Percentiles rank a stretch among this genome's conserved stretches.
phyloP scores from a whole-genome alignment of 2,329 filamentous ascomycete species.

The Botrytis pseudocinerea region DNA sequence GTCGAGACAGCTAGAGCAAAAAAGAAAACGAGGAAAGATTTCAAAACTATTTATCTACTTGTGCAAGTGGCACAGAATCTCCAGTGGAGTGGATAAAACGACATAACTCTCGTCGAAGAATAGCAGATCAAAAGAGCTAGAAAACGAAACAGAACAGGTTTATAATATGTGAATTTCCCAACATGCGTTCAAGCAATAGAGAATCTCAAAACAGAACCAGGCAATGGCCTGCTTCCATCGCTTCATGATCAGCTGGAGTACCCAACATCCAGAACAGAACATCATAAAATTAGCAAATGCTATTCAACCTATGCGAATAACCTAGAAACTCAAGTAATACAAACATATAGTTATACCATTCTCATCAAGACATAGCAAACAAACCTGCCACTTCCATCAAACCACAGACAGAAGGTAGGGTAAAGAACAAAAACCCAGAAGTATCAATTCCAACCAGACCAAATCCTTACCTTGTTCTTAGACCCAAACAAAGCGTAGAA shows the following conservation, averaged over 20 bases:
- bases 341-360: too few relatives aligned
- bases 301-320: too few relatives aligned
- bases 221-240: too few relatives aligned
- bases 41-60: not conserved
- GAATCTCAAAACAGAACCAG: too few relatives aligned
- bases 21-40: not conserved
- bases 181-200: too few relatives aligned
- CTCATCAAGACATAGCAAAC: too few relatives aligned
- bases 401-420: fast-evolving
- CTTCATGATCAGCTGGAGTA: too few relatives aligned
- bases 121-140: fast-evolving
- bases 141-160: not conserved
- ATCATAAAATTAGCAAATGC: too few relatives aligned
- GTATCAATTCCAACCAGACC: not conserved
- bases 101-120: not conserved
- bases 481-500: fast-evolving
- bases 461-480: not conserved
- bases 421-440: not conserved
- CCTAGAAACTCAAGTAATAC: too few relatives aligned
- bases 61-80: not conserved
- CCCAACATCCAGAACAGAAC: too few relatives aligned
- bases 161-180: too few relatives aligned
- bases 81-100: fast-evolving
- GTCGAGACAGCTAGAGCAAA: fast-evolving
- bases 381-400: too few relatives aligned